A percentile compares a stretch with the other conserved stretches of the same genome.
These are phyloP conservation scores for Rhododendron kiyosumense DNA, from an alignment of 148 eudicot species.

Conservation along the genomic window DNA sequence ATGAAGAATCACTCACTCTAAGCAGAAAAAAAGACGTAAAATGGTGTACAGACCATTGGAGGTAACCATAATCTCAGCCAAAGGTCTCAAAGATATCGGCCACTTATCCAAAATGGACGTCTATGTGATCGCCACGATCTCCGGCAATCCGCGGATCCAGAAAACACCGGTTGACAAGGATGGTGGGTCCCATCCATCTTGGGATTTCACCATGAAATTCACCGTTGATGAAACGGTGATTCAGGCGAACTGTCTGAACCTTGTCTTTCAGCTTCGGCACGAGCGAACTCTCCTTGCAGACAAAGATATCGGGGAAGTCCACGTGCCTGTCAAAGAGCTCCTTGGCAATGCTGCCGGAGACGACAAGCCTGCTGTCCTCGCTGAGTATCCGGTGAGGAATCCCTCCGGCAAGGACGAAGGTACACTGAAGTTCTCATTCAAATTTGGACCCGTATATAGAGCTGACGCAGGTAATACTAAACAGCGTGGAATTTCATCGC, in stretches of 20 bases:
- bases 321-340: constrained; percentile 34
- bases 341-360: constrained; percentile 18
- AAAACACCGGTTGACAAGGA: constrained; percentile 43
- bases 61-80: constrained; percentile 36
- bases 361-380: constrained; percentile 5
- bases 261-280: constrained; percentile 28
- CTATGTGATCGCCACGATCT: constrained; percentile 25
- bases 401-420: constrained; percentile 9
- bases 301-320: constrained; percentile 45
- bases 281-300: constrained; percentile 36
- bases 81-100: constrained; percentile 46
- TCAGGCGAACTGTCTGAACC: background rate
- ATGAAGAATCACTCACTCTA: background rate
- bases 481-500: background rate
- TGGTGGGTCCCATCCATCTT: constrained; percentile 37
- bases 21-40: background rate
- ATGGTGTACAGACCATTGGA: constrained; percentile 18
- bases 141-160: constrained; percentile 33
- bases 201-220: constrained; percentile 42
- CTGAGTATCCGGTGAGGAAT: constrained; percentile 30
- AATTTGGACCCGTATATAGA: constrained; percentile 15
- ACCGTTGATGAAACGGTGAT: constrained; percentile 27
- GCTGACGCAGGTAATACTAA: background rate
- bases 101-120: constrained; percentile 48
- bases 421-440: constrained; percentile 14